Base-by-base conservation (phyloP, 306 rosid genomes). In the Ormosia semicastrata region DNA sequence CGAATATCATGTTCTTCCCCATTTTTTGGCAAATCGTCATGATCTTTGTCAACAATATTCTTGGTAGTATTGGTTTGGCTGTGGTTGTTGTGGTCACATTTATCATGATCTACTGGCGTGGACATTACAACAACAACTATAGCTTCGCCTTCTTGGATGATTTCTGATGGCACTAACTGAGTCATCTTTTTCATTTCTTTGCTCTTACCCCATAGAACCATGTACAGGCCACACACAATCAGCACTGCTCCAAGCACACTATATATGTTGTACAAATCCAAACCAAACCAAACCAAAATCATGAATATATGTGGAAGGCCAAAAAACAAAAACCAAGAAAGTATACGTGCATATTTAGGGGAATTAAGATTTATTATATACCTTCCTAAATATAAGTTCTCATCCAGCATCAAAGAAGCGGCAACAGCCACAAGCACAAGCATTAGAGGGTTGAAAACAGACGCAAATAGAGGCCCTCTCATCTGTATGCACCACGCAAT, bases 121-220 rank as follows among this genome's bases (percentile, higher is more conserved):
- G 9, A 57, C n/a, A 33, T 7, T 10, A 84, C 87, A 8, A 76
- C 77, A 71, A 81, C 78, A 64, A 78, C 6, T 12, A 82, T 8
- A 52, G 66, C 77, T 66, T 71, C 50, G 3, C 56, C 17, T 43
- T 72, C 83, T 66, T 33, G 62, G 11, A 59, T 62, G 44, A 5
- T 75, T 70, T 80, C 81, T 41, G 88, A 85, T 75, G 82, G 74
- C 53, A 63, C 82, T 46, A 80, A 80, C 39, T 52, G 79, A 53
- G 71, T 67, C 7, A 68, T 41, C 32, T 52, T 78, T 41, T 86
- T 82, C 78, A 76, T 63, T 73, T 81, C 85, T 67, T 65, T 80
- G 33, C 77, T 80, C 44, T 83, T 86, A 7, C 89, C 89, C 87
- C 89, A 86, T 0, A 86, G 71, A 73, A 86, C 89, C 78, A 75